Percentiles rank a stretch among this genome's conserved stretches.
Evolutionary conservation across 306 rosid genomes (phyloP).

Genomic region (Mimosa bimucronata): DNA sequence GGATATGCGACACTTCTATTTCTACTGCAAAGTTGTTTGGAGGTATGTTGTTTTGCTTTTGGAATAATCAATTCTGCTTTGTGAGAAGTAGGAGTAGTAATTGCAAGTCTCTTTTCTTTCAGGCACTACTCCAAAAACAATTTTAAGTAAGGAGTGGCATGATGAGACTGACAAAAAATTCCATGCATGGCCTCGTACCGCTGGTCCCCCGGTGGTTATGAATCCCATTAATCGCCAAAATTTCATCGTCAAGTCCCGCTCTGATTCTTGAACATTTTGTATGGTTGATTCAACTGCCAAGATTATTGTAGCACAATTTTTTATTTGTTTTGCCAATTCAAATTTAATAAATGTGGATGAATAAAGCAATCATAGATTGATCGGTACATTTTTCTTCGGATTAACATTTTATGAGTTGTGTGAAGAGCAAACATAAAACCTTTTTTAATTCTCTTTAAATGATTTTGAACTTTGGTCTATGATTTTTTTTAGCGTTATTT

Average conservation of each 20-base stretch:
- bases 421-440: too few species aligned
- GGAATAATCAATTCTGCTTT: slow-evolving; percentile 3
- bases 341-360: slow-evolving; percentile 39
- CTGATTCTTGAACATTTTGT: slow-evolving; percentile 42
- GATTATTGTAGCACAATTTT: slow-evolving; percentile 32
- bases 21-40: slow-evolving; percentile 79
- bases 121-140: slow-evolving; percentile 70
- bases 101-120: slow-evolving; percentile 31
- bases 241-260: slow-evolving; percentile 60
- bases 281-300: slow-evolving; percentile 27
- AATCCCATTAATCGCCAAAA: slow-evolving; percentile 75
- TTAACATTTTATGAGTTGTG: too few species aligned
- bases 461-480: too few species aligned
- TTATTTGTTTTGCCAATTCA: slow-evolving; percentile 28
- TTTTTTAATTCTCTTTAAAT: too few species aligned
- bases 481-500: too few species aligned
- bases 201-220: slow-evolving; percentile 79
- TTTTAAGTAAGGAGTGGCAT: slow-evolving; percentile 69
- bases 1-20: slow-evolving; percentile 46
- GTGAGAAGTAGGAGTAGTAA: slow-evolving; percentile 16
- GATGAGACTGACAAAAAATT: slow-evolving; percentile 89
- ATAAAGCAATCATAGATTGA: not conserved
- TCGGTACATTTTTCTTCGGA: slow-evolving; percentile 7
- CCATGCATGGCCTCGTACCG: slow-evolving; percentile 90
- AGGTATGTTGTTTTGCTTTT: slow-evolving; percentile 46